Percentiles rank a stretch among this genome's conserved stretches.
phyloP scores from a whole-genome alignment of 257 asterid genomes.

The Voacanga thouarsii region DNA sequence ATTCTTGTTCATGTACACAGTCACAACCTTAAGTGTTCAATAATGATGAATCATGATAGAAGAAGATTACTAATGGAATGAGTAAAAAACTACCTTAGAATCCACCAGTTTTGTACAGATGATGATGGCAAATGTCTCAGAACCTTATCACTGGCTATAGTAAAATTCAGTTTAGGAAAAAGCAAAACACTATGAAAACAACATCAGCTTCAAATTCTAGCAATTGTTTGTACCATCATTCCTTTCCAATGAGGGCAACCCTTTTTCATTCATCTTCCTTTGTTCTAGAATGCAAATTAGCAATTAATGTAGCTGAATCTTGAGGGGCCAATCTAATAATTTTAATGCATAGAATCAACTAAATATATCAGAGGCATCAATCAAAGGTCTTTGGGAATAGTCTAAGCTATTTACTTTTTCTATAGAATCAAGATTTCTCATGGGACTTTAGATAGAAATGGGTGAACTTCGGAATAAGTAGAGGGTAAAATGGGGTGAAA shows the following conservation, averaged over 20 bases:
- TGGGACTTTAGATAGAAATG: too few relatives aligned
- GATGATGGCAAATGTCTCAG: background rate
- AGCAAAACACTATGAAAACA: background rate
- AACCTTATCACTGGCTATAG: background rate
- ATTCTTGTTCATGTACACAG: too few relatives aligned
- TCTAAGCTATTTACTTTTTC: too few relatives aligned
- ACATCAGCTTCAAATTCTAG: background rate
- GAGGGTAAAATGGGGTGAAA: too few relatives aligned
- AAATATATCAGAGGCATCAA: too few relatives aligned
- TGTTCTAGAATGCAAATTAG: background rate
- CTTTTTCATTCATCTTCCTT: too few relatives aligned
- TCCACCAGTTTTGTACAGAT: background rate
- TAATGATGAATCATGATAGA: background rate
- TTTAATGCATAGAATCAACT: conserved; percentile 9
- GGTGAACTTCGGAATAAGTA: too few relatives aligned
- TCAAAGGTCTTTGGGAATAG: too few relatives aligned
- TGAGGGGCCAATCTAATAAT: background rate
- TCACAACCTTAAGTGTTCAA: too few relatives aligned
- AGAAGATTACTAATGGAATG: background rate
- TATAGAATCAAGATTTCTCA: too few relatives aligned
- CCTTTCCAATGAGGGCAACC: background rate
- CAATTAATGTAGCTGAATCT: conserved; percentile 3
- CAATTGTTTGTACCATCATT: background rate
- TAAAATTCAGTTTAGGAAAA: background rate
- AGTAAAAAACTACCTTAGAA: background rate